These are phyloP conservation scores for Eimeria necatrix DNA, from an alignment of 169 alveolate species.

Conservation along the genomic window DNA sequence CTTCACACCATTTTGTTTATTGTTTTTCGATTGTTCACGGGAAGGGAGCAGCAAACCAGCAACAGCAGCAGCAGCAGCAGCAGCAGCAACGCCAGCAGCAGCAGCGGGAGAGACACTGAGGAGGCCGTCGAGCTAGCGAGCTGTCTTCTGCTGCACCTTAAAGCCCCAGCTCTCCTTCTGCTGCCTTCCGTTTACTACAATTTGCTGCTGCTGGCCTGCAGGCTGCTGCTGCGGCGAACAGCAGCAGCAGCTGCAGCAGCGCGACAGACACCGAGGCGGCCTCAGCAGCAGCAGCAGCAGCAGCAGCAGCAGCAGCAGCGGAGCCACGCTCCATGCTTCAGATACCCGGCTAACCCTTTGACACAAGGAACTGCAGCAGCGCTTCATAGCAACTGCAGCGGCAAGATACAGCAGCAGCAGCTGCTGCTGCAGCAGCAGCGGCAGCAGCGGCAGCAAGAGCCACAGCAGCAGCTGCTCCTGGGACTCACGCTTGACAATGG, in stretches of 20 bases:
- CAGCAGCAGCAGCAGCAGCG: not conserved
- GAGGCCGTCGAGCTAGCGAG: slow-evolving; percentile 33
- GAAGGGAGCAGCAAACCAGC: no score
- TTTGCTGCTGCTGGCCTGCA: not conserved
- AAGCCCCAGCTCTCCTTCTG: not conserved
- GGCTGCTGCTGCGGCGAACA: slow-evolving; percentile 21
- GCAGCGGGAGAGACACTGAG: slow-evolving; percentile 42
- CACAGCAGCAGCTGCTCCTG: no score
- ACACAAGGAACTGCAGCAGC: no score
- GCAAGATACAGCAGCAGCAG: no score
- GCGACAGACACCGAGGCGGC: slow-evolving; percentile 16
- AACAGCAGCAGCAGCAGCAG: not conserved
- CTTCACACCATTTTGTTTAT: not conserved
- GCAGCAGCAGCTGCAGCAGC: slow-evolving; percentile 5
- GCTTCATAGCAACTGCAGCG: no score
- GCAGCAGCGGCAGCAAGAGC: no score
- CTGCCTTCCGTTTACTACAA: not conserved
- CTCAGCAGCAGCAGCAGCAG: slow-evolving; percentile 12
- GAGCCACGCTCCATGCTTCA: no score
- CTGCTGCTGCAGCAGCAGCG: no score
- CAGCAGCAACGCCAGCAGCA: slow-evolving; percentile 32
- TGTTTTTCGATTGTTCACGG: not conserved
- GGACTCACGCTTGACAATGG: no score
- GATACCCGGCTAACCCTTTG: no score
- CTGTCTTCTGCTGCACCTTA: slow-evolving; percentile 14